Conservation (phyloP, 1,139 yeast species). For the Pichia sp. region DNA sequence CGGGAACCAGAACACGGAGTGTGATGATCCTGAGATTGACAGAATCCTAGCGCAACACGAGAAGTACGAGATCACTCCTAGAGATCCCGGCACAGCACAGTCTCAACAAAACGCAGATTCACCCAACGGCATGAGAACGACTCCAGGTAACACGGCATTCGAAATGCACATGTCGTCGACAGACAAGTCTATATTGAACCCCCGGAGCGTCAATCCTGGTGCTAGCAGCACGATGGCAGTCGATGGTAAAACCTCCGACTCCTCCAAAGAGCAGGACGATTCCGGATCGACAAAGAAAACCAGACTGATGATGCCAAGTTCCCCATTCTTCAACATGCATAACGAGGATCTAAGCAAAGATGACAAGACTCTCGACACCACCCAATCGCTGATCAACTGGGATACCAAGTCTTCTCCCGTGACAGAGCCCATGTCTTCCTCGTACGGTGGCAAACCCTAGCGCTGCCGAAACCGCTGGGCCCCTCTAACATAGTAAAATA, state of each 20-base stretch:
- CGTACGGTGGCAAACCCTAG: background rate
- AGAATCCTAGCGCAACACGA: constrained; percentile 19
- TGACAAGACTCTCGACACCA: constrained; percentile 20
- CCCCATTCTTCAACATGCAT: constrained; percentile 28
- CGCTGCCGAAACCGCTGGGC: too few relatives aligned
- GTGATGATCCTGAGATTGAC: constrained; percentile 26
- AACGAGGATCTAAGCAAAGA: constrained; percentile 20
- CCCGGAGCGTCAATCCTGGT: background rate
- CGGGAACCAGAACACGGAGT: constrained; percentile 9
- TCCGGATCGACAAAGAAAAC: background rate
- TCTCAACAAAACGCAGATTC: constrained; percentile 13
- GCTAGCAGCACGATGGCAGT: background rate
- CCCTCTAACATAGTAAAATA: too few relatives aligned
- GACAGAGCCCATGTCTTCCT: constrained; percentile 21
- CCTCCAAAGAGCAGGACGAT: background rate
- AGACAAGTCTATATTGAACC: background rate
- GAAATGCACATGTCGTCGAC: constrained; percentile 1
- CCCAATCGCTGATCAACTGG: constrained; percentile 25
- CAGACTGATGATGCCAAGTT: constrained; percentile 28
- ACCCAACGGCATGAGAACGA: constrained; percentile 12
- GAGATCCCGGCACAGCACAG: constrained; percentile 28
- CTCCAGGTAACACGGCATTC: constrained; percentile 1
- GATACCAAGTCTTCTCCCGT: constrained; percentile 27
- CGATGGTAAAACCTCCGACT: background rate
- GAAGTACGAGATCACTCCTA: constrained; percentile 30